Conservation (phyloP, 2,329 filamentous ascomycete genomes). For the Colletotrichum sp. region DNA sequence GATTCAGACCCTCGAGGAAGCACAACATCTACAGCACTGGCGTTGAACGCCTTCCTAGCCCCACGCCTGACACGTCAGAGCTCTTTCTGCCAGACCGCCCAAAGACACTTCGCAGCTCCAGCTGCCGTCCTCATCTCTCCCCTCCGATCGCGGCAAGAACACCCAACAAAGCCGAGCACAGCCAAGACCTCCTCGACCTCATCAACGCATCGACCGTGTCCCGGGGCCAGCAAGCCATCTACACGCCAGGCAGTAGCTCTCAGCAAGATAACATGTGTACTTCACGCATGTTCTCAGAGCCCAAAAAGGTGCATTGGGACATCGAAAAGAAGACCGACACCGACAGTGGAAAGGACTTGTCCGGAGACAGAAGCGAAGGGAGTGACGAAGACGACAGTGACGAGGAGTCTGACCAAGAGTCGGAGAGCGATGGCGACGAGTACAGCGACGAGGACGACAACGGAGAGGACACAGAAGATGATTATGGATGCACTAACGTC, state of each 20-base stretch:
- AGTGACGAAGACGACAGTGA: not conserved
- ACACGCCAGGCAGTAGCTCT: not conserved
- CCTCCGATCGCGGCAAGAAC: not conserved
- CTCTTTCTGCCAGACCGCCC: rapidly evolving
- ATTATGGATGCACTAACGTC: too few relatives aligned
- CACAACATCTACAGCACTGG: rapidly evolving
- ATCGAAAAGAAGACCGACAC: rapidly evolving
- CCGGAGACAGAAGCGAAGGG: not conserved
- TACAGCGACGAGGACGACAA: not conserved
- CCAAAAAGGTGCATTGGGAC: not conserved
- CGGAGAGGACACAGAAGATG: not conserved
- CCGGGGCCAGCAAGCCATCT: not conserved
- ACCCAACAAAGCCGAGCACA: not conserved
- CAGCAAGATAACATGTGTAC: rapidly evolving
- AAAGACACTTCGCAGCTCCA: not conserved
- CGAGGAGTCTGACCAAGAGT: not conserved
- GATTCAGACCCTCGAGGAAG: not conserved
- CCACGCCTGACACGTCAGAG: not conserved
- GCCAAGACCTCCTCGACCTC: not conserved
- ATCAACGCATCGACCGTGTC: not conserved
- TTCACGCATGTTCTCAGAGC: not conserved
- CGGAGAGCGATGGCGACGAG: not conserved
- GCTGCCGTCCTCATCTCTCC: not conserved
- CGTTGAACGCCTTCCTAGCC: not conserved
- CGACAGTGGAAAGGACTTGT: not conserved